A percentile compares a stretch with the other conserved stretches of the same genome.
phyloP scores from a whole-genome alignment of 2,329 filamentous ascomycete species.

The Pseudonectria buxi region DNA sequence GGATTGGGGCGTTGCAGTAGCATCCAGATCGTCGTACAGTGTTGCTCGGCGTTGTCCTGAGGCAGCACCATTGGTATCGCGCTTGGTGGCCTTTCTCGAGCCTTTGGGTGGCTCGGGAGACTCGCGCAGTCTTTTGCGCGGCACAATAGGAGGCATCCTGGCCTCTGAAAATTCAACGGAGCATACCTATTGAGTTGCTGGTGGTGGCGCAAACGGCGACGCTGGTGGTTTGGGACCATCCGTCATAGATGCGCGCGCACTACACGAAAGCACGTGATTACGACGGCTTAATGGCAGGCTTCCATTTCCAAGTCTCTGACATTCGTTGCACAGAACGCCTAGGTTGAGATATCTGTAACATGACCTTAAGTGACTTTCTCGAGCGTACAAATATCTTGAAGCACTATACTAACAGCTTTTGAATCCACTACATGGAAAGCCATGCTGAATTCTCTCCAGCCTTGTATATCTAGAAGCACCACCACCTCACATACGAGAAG shows the following conservation, averaged over 20 bases:
- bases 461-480: too few relatives aligned
- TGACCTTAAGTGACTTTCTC: too few relatives aligned
- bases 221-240: neutral
- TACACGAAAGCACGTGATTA: constrained; percentile 15
- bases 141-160: constrained; percentile 60
- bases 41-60: constrained; percentile 42
- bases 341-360: neutral
- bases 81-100: constrained; percentile 21
- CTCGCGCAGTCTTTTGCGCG: constrained; percentile 57
- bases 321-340: too few relatives aligned
- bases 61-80: constrained; percentile 11
- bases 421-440: too few relatives aligned
- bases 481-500: too few relatives aligned
- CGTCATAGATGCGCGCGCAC: constrained; percentile 10
- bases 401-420: too few relatives aligned
- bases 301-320: neutral
- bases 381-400: too few relatives aligned
- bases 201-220: too few relatives aligned
- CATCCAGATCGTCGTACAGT: constrained; percentile 56
- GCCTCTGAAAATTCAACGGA: too few relatives aligned
- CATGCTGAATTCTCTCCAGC: too few relatives aligned
- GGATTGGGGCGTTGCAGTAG: constrained; percentile 37
- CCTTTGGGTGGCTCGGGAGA: constrained; percentile 30
- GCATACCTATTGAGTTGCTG: too few relatives aligned
- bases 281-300: too few relatives aligned